Conservation (phyloP, 2,329 filamentous ascomycete species). For the Fusarium tupiense region DNA sequence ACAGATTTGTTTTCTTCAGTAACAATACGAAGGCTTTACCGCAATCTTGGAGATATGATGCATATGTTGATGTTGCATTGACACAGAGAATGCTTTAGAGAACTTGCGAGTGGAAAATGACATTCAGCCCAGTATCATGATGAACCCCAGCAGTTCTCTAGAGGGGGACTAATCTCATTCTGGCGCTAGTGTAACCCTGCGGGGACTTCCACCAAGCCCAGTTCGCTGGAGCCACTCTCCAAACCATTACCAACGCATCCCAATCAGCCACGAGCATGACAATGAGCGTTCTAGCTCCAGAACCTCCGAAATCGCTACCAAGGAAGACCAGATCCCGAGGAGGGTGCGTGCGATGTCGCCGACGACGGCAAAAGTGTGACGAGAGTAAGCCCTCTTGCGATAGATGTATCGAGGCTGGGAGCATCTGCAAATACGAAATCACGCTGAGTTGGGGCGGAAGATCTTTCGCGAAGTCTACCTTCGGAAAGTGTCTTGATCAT, state of each 20-base stretch:
- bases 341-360: constrained; percentile 27
- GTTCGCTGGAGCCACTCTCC: not conserved
- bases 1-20: not conserved
- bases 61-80: not conserved
- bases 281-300: not conserved
- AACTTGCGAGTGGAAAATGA: not conserved
- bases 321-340: constrained; percentile 23
- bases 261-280: not conserved
- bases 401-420: constrained; percentile 10
- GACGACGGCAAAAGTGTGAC: constrained; percentile 31
- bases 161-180: not conserved
- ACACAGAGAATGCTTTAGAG: not conserved
- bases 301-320: not conserved
- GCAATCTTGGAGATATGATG: too few species aligned
- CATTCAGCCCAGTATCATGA: too few species aligned
- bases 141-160: not conserved
- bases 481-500: constrained; percentile 15
- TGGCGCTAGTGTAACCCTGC: not conserved
- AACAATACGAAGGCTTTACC: too few species aligned
- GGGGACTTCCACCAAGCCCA: not conserved
- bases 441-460: constrained; percentile 27
- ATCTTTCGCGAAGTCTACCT: constrained; percentile 22
- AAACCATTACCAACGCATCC: not conserved
- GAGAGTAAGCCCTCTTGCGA: constrained; percentile 28
- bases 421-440: constrained; percentile 20